Evolutionary conservation across 1,284 basidiomycete genomes (phyloP).

Genomic region (Baeospora myosura): DNA sequence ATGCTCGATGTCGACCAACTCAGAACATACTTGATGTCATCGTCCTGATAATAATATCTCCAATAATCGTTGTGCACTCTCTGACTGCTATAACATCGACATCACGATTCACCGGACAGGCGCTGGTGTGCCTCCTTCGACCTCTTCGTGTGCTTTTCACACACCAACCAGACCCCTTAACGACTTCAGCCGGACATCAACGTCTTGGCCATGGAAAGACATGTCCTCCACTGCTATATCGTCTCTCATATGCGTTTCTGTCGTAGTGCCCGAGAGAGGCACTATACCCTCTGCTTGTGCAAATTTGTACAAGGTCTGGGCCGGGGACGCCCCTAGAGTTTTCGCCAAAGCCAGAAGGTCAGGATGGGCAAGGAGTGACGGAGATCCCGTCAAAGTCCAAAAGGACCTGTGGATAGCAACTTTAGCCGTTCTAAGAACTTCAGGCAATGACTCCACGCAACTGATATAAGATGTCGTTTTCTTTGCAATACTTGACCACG

Average conservation of each 20-base stretch:
- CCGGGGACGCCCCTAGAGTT: constrained; percentile 44
- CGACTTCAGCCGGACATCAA: too few relatives aligned
- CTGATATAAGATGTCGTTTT: constrained; percentile 66
- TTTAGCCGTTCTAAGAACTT: constrained; percentile 6
- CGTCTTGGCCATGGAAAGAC: too few relatives aligned
- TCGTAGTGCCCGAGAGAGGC: constrained; percentile 61
- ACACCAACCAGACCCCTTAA: too few relatives aligned
- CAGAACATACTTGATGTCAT: too few relatives aligned
- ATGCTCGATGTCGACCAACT: too few relatives aligned
- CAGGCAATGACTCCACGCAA: constrained; percentile 28
- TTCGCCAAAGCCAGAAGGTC: constrained; percentile 39
- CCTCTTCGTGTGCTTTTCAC: too few relatives aligned
- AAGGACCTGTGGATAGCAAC: constrained; percentile 52
- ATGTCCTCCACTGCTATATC: constrained; percentile 45
- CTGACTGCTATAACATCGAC: too few relatives aligned
- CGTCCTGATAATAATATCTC: too few relatives aligned
- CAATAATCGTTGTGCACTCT: too few relatives aligned
- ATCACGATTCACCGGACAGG: too few relatives aligned
- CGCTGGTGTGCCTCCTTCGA: too few relatives aligned
- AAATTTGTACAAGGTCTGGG: constrained; percentile 62
- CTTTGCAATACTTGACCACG: constrained; percentile 48
- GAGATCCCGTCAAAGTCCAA: constrained; percentile 79
- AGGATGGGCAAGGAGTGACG: constrained; percentile 47
- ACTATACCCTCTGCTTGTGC: constrained; percentile 53
- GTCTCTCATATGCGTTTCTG: constrained; percentile 55